Evolutionary conservation across 257 asterid species (phyloP).

Genomic region (Perilla frutescens): DNA sequence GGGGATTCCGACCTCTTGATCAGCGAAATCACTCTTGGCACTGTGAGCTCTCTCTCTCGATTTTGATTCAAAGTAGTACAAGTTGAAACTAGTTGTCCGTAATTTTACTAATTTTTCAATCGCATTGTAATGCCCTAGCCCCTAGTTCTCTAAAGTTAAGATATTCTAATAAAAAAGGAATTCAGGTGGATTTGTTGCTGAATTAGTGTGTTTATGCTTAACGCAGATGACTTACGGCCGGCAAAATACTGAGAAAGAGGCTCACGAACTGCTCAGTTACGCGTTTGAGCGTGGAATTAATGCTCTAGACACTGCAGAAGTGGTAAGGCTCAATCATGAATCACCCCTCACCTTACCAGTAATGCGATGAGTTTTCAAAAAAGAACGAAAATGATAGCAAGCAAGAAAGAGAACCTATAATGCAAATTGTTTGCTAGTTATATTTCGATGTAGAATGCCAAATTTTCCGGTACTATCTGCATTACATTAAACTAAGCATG

Average conservation of each 20-base stretch:
- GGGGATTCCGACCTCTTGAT: conserved; percentile 89
- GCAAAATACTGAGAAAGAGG: conserved; percentile 95
- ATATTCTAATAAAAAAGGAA: neutral
- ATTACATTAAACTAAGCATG: neutral
- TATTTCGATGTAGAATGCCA: neutral
- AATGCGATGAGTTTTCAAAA: neutral
- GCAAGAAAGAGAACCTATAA: too few relatives aligned
- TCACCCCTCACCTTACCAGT: neutral
- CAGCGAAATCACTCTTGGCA: conserved; percentile 90
- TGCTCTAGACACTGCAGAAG: conserved; percentile 79
- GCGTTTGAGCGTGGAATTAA: conserved; percentile 87
- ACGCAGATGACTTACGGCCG: conserved; percentile 91
- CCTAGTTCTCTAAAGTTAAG: neutral
- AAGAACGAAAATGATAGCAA: too few relatives aligned
- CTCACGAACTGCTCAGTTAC: conserved; percentile 81
- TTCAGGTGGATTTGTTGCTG: conserved; percentile 19
- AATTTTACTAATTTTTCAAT: neutral
- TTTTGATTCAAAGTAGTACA: neutral
- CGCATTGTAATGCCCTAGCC: neutral
- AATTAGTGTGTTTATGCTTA: conserved; percentile 20
- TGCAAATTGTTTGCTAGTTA: neutral
- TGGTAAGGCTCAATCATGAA: conserved; percentile 46
- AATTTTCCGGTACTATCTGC: neutral
- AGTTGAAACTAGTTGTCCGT: neutral
- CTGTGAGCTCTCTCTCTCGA: conserved; percentile 49